These are phyloP conservation scores for Blastocystis sp. DNA, from an alignment of 352 stramenopile species.

Conservation along the genomic window DNA sequence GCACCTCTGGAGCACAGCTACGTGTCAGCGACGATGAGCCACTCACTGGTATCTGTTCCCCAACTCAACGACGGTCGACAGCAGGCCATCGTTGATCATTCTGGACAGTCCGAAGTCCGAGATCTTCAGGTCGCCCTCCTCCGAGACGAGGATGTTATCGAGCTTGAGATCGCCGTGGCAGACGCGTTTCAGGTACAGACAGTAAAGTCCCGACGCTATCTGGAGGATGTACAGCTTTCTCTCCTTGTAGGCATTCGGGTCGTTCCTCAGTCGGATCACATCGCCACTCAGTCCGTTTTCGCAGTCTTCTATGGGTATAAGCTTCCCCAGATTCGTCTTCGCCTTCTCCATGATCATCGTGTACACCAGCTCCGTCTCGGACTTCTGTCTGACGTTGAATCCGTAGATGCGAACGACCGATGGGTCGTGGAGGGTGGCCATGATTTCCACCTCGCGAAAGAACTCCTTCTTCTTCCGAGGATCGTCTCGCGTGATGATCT, in stretches of 20 bases:
- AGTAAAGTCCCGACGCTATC: background rate
- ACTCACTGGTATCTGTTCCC: conserved; percentile 15
- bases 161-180: conserved; percentile 19
- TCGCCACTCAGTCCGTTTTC: background rate
- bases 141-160: background rate
- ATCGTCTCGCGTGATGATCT: background rate
- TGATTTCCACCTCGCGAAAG: background rate
- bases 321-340: background rate
- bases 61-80: background rate
- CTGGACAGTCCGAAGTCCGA: background rate
- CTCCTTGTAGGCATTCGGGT: background rate
- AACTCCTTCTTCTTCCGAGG: background rate
- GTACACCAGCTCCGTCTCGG: background rate
- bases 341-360: background rate
- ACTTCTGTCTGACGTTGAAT: background rate
- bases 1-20: background rate
- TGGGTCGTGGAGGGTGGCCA: background rate
- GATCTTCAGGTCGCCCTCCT: background rate
- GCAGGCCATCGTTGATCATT: background rate
- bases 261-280: background rate
- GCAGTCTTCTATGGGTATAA: background rate
- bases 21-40: background rate
- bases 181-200: background rate
- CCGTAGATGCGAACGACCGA: background rate
- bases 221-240: background rate